These are phyloP conservation scores for Croton laevigatus DNA, from an alignment of 441 rosid species.

Conservation along the genomic window DNA sequence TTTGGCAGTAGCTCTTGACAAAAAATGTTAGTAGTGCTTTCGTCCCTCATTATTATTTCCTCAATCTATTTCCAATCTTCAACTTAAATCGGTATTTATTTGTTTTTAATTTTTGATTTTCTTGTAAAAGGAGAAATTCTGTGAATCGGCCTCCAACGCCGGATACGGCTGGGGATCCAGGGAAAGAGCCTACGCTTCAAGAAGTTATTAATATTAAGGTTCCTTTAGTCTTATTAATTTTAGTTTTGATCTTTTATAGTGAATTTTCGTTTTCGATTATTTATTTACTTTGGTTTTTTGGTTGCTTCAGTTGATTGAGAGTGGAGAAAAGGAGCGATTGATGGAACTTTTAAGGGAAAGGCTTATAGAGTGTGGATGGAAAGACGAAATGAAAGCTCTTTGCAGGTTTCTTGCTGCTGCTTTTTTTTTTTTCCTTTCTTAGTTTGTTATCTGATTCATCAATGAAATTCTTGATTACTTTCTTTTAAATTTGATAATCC, in stretches of 20 bases:
- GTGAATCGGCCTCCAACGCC: constrained; percentile 80
- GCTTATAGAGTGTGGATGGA: constrained; percentile 90
- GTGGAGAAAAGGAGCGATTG: constrained; percentile 77
- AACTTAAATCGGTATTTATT: neutral
- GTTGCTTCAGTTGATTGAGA: constrained; percentile 59
- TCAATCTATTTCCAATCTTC: constrained; percentile 1
- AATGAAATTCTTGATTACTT: neutral
- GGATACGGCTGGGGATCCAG: constrained; percentile 44
- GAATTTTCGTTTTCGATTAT: neutral
- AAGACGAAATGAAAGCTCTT: constrained; percentile 78
- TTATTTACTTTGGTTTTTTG: neutral
- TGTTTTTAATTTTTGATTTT: neutral
- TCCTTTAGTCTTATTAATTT: neutral
- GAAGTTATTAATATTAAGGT: constrained; percentile 82
- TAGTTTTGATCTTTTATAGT: neutral
- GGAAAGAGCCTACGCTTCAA: constrained; percentile 55
- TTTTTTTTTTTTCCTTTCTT: neutral
- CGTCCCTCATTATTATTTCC: neutral
- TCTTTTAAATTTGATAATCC: neutral
- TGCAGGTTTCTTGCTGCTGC: constrained; percentile 52
- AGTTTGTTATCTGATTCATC: neutral
- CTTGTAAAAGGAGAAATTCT: constrained; percentile 53
- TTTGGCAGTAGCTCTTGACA: neutral
- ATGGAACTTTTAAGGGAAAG: constrained; percentile 86
- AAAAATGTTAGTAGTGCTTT: constrained; percentile 11